phyloP scores from a whole-genome alignment of 202 grass and related monocot genomes.

The Cymbopogon flexuosus region DNA sequence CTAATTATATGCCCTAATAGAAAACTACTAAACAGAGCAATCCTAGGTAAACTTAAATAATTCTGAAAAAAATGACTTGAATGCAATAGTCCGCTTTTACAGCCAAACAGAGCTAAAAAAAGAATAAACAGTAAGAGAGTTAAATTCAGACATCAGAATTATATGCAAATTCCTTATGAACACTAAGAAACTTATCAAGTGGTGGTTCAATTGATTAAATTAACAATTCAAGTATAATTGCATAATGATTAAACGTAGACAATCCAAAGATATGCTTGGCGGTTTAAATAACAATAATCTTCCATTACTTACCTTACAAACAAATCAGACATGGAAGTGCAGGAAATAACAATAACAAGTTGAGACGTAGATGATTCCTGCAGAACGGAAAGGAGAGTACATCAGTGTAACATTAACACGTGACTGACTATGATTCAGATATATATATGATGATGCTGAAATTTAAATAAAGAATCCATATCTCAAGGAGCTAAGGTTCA shows the following conservation, averaged over 20 bases:
- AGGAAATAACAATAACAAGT: conserved; percentile 58
- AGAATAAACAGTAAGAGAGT: background rate
- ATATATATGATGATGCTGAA: background rate
- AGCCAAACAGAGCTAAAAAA: background rate
- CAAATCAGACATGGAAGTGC: conserved; percentile 81
- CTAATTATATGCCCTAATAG: background rate
- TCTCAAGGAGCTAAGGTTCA: background rate
- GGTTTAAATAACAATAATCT: background rate
- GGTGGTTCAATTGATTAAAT: conserved; percentile 1
- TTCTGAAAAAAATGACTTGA: background rate
- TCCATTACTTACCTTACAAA: conserved; percentile 62
- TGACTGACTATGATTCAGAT: background rate
- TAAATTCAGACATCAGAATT: background rate
- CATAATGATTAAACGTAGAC: background rate
- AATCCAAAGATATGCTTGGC: conserved; percentile 10
- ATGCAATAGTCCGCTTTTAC: background rate
- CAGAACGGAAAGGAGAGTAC: background rate
- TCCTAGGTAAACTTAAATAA: background rate
- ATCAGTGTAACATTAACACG: conserved; percentile 25
- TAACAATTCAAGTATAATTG: background rate
- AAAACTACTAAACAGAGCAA: background rate
- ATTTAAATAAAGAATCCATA: background rate
- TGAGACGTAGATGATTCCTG: conserved; percentile 33
- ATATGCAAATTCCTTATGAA: background rate
- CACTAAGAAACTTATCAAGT: conserved; percentile 4